A percentile compares a stretch with the other conserved stretches of the same genome.
Evolutionary conservation across 2,329 filamentous ascomycete species (phyloP).

Genomic region (Nothophoma quercina): DNA sequence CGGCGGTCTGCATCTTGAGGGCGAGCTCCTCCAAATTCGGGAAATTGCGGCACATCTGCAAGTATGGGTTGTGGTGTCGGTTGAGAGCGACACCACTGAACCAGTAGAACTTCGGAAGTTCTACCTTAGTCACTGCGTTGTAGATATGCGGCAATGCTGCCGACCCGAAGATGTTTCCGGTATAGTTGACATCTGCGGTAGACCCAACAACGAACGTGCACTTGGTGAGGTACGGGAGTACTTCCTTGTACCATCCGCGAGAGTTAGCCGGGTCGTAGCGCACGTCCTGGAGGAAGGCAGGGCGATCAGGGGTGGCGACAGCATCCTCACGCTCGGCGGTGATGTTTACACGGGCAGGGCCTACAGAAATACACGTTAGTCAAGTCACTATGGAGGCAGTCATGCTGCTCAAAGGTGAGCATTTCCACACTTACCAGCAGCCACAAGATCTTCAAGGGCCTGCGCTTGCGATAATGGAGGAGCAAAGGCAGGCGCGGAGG

Average conservation of each 20-base stretch:
- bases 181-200: conserved; percentile 21
- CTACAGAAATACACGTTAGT: conserved; percentile 3
- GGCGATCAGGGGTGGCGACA: conserved; percentile 5
- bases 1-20: conserved; percentile 83
- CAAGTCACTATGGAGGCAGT: no score
- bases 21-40: conserved; percentile 80
- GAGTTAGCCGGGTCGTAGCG: neutral
- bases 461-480: neutral
- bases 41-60: conserved; percentile 85
- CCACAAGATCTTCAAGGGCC: neutral
- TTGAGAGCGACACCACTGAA: conserved; percentile 73
- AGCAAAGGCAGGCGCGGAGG: neutral
- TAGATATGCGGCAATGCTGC: conserved; percentile 11
- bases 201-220: conserved; percentile 24
- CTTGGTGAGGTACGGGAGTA: conserved; percentile 20
- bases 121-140: conserved; percentile 46
- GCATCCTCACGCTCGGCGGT: conserved; percentile 18
- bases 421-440: neutral
- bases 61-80: conserved; percentile 90
- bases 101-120: conserved; percentile 54
- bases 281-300: conserved; percentile 23
- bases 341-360: conserved; percentile 16
- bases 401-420: neutral
- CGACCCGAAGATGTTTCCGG: conserved; percentile 14
- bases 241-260: conserved; percentile 15